Conservation (phyloP, 108 stramenopile genomes). For the Skeletonema tropicum region DNA sequence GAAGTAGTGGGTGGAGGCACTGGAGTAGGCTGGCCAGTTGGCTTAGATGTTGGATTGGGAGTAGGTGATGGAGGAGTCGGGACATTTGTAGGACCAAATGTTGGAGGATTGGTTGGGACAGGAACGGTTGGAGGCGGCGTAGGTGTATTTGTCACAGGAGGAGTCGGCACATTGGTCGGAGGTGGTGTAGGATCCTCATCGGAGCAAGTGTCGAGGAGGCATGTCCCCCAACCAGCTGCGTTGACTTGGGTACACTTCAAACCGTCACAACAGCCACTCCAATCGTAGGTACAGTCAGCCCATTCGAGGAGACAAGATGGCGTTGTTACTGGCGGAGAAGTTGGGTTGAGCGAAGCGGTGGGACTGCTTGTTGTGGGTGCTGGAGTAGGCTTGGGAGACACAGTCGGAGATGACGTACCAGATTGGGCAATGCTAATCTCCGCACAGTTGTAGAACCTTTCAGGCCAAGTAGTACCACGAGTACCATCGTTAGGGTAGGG, state of each 20-base stretch:
- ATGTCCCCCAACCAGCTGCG: slow-evolving; percentile 1
- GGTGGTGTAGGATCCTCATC: background rate
- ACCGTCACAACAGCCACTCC: slow-evolving; percentile 13
- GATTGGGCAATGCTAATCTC: slow-evolving; percentile 13
- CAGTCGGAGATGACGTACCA: slow-evolving; percentile 4
- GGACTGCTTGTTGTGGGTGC: slow-evolving; percentile 6
- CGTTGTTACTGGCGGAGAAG: background rate
- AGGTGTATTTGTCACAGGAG: slow-evolving; percentile 10
- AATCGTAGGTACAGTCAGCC: slow-evolving; percentile 15
- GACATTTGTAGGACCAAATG: background rate
- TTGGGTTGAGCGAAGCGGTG: slow-evolving; percentile 4
- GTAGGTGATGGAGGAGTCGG: slow-evolving; percentile 1
- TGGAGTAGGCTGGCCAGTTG: background rate
- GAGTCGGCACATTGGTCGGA: slow-evolving; percentile 15
- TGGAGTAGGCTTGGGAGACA: slow-evolving; percentile 25
- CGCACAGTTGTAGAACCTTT: slow-evolving; percentile 38
- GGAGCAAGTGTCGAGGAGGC: slow-evolving; percentile 11
- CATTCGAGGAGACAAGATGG: slow-evolving; percentile 9
- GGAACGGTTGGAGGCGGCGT: slow-evolving; percentile 1
- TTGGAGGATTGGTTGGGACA: background rate
- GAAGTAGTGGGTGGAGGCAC: slow-evolving; percentile 12
- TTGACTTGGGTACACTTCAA: slow-evolving; percentile 16
- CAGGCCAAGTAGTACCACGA: slow-evolving; percentile 25
- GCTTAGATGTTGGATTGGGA: background rate
- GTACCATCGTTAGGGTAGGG: slow-evolving; percentile 39